Evolutionary conservation across 805 yeast species (phyloP).

Genomic region (Candida germanica): DNA sequence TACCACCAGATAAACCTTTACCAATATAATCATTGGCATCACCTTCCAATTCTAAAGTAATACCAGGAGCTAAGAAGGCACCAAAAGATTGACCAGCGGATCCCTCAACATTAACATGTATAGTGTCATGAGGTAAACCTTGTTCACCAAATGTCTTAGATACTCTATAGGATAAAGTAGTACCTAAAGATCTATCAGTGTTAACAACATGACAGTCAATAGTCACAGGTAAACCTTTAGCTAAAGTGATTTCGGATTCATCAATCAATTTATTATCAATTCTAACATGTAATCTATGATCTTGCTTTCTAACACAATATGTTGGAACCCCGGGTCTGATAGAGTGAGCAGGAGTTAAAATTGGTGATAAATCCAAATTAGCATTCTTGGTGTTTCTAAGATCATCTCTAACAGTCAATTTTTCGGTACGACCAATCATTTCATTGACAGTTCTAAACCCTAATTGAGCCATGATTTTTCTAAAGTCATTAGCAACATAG

Average conservation of each 20-base stretch:
- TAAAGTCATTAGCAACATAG: conserved; percentile 87
- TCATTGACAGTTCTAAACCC: conserved; percentile 96
- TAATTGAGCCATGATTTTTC: conserved; percentile 88
- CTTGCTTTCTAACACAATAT: conserved; percentile 87
- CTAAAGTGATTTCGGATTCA: conserved; percentile 92
- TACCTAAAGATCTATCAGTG: conserved; percentile 95
- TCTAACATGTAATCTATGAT: conserved; percentile 88
- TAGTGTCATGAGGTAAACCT: conserved; percentile 93
- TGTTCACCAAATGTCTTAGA: conserved; percentile 91
- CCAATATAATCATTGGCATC: conserved; percentile 98
- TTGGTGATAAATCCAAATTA: conserved; percentile 86
- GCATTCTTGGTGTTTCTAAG: conserved; percentile 85
- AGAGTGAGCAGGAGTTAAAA: conserved; percentile 94
- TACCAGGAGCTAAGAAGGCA: conserved; percentile 95
- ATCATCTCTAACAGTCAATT: conserved; percentile 79
- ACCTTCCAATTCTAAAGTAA: conserved; percentile 92
- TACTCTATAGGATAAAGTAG: conserved; percentile 90
- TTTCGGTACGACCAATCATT: conserved; percentile 97
- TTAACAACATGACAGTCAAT: conserved; percentile 91
- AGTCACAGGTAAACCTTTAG: conserved; percentile 92
- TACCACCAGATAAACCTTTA: conserved; percentile 95
- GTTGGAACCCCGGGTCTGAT: conserved; percentile 97
- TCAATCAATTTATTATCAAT: conserved; percentile 94
- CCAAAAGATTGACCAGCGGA: conserved; percentile 99
- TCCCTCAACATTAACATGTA: conserved; percentile 87